phyloP scores from a whole-genome alignment of 768 basidiomycete genomes.

The Podaxis rugospora region DNA sequence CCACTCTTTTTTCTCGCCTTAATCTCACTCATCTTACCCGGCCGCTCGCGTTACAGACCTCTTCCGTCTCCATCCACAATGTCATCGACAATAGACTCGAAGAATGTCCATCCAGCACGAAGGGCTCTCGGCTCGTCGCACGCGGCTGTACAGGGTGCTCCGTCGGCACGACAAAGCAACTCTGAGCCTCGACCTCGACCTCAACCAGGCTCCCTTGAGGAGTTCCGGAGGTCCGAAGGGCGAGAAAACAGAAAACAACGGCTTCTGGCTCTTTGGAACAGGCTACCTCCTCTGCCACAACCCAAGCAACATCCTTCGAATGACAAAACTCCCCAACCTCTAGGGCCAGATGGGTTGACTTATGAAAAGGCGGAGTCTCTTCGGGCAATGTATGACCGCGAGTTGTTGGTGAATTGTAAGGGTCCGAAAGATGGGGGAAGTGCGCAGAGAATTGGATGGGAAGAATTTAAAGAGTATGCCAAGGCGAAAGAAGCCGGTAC shows the following conservation, averaged over 20 bases:
- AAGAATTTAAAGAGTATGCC: conserved; percentile 70
- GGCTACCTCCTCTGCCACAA: conserved; percentile 35
- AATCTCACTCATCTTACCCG: neutral
- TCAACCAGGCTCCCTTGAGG: conserved; percentile 48
- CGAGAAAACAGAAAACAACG: conserved; percentile 54
- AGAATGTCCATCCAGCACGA: neutral
- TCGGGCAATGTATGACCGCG: conserved; percentile 70
- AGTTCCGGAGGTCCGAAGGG: conserved; percentile 65
- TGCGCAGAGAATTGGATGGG: conserved; percentile 56
- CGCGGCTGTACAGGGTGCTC: neutral
- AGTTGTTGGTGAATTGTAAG: conserved; percentile 58
- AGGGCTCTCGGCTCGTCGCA: neutral
- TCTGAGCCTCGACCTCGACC: conserved; percentile 50
- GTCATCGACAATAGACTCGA: conserved; percentile 7
- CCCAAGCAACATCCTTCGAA: conserved; percentile 10
- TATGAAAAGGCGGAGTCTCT: conserved; percentile 62
- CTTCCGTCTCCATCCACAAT: neutral
- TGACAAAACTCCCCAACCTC: neutral
- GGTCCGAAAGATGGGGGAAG: conserved; percentile 35
- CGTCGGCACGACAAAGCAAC: conserved; percentile 31
- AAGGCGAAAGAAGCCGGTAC: conserved; percentile 78
- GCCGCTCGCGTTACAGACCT: neutral
- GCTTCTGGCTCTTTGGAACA: conserved; percentile 60
- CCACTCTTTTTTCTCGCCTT: neutral
- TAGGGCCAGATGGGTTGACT: conserved; percentile 29